These are phyloP conservation scores for Botrytis deweyae DNA, from an alignment of 2,329 filamentous ascomycete species.

Conservation along the genomic window DNA sequence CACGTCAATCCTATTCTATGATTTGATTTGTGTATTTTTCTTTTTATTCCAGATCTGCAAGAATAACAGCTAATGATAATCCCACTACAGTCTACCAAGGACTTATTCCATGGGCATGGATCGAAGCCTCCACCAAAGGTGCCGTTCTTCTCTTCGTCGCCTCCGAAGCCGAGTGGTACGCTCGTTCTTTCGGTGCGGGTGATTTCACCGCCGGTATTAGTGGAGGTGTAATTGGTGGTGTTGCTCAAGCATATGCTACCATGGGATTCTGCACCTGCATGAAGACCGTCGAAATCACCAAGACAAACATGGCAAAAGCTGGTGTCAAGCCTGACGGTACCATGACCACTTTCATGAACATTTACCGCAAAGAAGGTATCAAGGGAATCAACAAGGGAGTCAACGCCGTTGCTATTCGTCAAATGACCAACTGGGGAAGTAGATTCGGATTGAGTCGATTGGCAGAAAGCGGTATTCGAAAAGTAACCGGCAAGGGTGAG, in stretches of 20 bases:
- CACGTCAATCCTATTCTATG: background rate
- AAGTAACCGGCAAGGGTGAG: constrained; percentile 73
- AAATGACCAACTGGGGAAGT: constrained; percentile 99
- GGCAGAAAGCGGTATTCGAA: constrained; percentile 85
- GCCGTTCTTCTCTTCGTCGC: constrained; percentile 98
- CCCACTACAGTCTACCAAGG: constrained; percentile 84
- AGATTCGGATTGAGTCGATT: constrained; percentile 92
- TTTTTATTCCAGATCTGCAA: background rate
- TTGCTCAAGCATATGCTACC: constrained; percentile 97
- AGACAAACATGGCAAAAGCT: constrained; percentile 84
- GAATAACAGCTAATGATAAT: constrained; percentile 33
- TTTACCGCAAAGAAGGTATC: constrained; percentile 93
- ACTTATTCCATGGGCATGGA: constrained; percentile 99
- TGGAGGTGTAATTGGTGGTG: constrained; percentile 89
- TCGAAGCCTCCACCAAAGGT: constrained; percentile 99
- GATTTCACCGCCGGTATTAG: constrained; percentile 87
- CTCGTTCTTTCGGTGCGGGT: constrained; percentile 75
- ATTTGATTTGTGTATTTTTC: background rate
- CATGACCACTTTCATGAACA: constrained; percentile 93
- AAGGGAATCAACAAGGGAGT: constrained; percentile 97
- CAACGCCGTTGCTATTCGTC: constrained; percentile 96
- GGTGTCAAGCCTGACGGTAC: constrained; percentile 87
- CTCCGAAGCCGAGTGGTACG: constrained; percentile 96
- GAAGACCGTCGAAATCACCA: constrained; percentile 99
- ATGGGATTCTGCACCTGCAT: constrained; percentile 99